Evolutionary conservation across 2,329 filamentous ascomycete genomes (phyloP).

Genomic region (Leptographium wingfieldii): DNA sequence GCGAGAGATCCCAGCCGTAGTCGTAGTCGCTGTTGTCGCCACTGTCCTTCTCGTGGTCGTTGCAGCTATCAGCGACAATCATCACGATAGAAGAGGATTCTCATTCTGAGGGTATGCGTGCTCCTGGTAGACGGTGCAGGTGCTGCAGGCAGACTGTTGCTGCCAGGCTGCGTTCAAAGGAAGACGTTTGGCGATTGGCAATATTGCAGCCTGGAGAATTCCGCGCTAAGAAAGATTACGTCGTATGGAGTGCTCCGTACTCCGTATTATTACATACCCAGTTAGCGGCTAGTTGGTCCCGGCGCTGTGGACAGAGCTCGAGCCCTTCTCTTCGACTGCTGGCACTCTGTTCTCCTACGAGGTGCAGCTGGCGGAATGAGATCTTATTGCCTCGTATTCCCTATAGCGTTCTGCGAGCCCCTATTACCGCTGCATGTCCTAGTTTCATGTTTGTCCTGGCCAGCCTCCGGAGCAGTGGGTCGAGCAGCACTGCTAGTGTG

Average conservation of each 20-base stretch:
- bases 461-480: neutral
- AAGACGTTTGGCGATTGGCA: too few species aligned
- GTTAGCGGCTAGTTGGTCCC: neutral
- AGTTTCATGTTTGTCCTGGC: neutral
- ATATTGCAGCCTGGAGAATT: too few species aligned
- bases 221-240: neutral
- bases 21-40: conserved; percentile 32
- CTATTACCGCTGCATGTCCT: neutral
- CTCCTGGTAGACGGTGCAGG: neutral
- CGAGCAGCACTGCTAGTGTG: too few species aligned
- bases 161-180: too few species aligned
- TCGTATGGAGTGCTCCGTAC: neutral
- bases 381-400: neutral
- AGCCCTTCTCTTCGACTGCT: too few species aligned
- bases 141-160: too few species aligned
- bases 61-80: neutral
- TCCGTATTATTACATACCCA: neutral
- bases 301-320: neutral
- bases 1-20: conserved; percentile 33
- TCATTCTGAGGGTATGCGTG: neutral
- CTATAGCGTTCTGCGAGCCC: neutral
- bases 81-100: neutral
- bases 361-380: neutral
- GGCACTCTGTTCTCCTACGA: neutral
- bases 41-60: conserved; percentile 8